phyloP scores from a whole-genome alignment of 129 eudicot genomes.

The Lonicera japonica region DNA sequence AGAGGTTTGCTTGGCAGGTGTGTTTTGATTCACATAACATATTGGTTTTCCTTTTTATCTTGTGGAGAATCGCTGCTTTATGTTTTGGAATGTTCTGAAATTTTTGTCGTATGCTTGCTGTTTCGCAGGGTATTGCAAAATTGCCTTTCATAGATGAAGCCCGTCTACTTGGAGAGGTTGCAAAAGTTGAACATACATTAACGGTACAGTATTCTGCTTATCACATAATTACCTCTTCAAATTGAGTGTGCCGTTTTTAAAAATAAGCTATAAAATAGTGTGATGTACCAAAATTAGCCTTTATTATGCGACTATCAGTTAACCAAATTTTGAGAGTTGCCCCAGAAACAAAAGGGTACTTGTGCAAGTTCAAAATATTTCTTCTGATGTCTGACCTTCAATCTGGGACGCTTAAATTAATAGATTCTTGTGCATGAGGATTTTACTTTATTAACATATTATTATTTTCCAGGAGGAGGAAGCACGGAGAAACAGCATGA shows the following conservation, averaged over 20 bases:
- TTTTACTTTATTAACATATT: not conserved
- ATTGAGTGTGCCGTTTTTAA: no score
- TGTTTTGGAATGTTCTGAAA: not conserved
- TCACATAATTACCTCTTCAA: not conserved
- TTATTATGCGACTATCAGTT: not conserved
- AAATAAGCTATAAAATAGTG: no score
- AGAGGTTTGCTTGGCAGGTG: slow-evolving; percentile 45
- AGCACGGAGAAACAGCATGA: slow-evolving; percentile 72
- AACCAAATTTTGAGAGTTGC: no score
- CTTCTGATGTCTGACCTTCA: no score
- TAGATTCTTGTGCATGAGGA: not conserved
- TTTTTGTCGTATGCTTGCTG: not conserved
- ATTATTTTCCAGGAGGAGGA: slow-evolving; percentile 65
- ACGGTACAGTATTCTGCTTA: slow-evolving; percentile 39
- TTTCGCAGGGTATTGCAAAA: slow-evolving; percentile 74
- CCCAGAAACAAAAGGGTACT: no score
- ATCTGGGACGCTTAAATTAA: no score
- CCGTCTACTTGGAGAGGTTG: slow-evolving; percentile 81
- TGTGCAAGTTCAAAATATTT: no score
- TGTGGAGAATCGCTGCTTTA: not conserved
- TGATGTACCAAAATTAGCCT: slow-evolving; percentile 11
- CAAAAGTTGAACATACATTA: slow-evolving; percentile 72
- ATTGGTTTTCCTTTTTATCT: not conserved
- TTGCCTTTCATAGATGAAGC: slow-evolving; percentile 85
- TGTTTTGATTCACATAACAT: not conserved